Percentiles rank a stretch among this genome's conserved stretches.
Evolutionary conservation across 2,329 filamentous ascomycete species (phyloP).

Genomic region (Remersonia thermophila): DNA sequence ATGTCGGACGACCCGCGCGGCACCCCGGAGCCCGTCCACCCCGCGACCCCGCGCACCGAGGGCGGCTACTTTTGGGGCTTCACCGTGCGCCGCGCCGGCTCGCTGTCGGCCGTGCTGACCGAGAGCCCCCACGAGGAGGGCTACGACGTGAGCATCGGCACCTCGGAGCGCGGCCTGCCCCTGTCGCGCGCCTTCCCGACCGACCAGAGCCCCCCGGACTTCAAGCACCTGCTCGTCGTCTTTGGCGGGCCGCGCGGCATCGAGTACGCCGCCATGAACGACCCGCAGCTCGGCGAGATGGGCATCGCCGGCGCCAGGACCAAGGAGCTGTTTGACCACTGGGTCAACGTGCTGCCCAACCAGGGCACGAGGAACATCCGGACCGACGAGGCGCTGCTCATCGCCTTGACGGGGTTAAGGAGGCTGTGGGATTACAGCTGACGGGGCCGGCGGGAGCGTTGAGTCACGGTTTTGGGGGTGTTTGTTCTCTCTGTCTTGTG

Average conservation of each 20-base stretch:
- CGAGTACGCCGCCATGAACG: conserved; percentile 59
- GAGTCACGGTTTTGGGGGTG: too few species aligned
- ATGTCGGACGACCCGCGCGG: conserved; percentile 38
- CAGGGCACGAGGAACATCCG: conserved; percentile 74
- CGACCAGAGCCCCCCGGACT: conserved; percentile 30
- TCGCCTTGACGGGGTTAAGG: conserved; percentile 59
- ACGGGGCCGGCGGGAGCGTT: neutral
- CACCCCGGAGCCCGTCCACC: conserved; percentile 50
- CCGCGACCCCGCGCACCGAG: conserved; percentile 57
- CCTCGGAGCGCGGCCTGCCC: conserved; percentile 60
- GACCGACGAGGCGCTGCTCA: conserved; percentile 72
- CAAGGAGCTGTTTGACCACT: conserved; percentile 66
- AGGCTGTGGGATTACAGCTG: conserved; percentile 36
- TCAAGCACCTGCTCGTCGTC: conserved; percentile 63
- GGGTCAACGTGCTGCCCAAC: conserved; percentile 68
- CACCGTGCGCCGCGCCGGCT: conserved; percentile 50
- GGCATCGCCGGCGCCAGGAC: conserved; percentile 53
- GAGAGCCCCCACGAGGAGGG: conserved; percentile 63
- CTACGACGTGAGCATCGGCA: conserved; percentile 74
- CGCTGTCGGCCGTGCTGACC: conserved; percentile 63
- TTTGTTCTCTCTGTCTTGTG: too few species aligned
- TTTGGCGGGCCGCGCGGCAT: conserved; percentile 73
- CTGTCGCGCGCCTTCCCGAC: conserved; percentile 34
- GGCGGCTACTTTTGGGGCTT: conserved; percentile 84
- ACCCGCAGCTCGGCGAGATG: conserved; percentile 41